Evolutionary conservation across 2,329 filamentous ascomycete genomes (phyloP).

Genomic region (Cryphonectria japonica): DNA sequence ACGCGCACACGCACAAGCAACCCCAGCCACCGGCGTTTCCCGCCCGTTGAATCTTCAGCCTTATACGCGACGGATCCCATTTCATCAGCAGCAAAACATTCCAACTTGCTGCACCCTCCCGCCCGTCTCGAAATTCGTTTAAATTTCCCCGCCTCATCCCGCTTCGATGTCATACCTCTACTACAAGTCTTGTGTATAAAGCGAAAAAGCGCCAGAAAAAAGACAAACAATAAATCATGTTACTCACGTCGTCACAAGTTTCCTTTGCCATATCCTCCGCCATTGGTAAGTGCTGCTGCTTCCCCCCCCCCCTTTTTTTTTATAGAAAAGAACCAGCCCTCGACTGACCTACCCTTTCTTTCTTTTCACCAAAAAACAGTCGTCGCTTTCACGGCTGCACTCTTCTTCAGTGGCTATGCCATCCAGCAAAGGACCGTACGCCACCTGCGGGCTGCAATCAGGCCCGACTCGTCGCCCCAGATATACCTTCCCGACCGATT

Average conservation of each 20-base stretch:
- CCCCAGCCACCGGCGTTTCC: constrained; percentile 17
- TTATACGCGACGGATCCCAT: background rate
- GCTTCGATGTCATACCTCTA: background rate
- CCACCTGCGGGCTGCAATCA: constrained; percentile 75
- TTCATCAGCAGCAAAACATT: background rate
- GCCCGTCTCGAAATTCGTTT: constrained; percentile 15
- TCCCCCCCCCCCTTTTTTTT: background rate
- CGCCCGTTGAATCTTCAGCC: constrained; percentile 4
- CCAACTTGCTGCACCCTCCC: constrained; percentile 15
- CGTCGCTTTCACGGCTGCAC: constrained; percentile 74
- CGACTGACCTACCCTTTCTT: constrained; percentile 13
- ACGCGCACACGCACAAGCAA: background rate
- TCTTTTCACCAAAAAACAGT: constrained; percentile 51
- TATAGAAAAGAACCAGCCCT: too few relatives aligned
- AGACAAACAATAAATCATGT: constrained; percentile 34
- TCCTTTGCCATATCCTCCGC: constrained; percentile 67
- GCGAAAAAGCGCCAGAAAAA: too few relatives aligned
- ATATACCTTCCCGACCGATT: constrained; percentile 57
- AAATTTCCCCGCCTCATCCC: too few relatives aligned
- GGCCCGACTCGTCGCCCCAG: constrained; percentile 52
- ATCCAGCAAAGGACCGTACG: constrained; percentile 85
- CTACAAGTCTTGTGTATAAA: background rate
- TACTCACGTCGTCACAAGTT: constrained; percentile 72
- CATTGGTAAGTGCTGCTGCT: constrained; percentile 56
- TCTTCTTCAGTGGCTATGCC: constrained; percentile 87